These are phyloP conservation scores for Platanthera guangdongensis DNA, from an alignment of 106 monocot genomes.

Conservation along the genomic window DNA sequence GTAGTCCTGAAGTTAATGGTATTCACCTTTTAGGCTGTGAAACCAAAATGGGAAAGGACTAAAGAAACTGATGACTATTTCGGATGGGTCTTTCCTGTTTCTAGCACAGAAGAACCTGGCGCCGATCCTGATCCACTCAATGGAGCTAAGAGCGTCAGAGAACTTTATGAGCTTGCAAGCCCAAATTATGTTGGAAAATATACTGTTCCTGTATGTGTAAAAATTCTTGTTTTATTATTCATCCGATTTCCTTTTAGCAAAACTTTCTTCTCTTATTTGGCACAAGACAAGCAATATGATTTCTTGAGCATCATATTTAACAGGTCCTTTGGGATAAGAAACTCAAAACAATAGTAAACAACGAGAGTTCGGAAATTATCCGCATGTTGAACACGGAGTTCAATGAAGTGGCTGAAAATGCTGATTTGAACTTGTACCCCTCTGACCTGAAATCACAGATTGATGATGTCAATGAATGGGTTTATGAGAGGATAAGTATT, in stretches of 20 bases:
- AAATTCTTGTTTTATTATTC: neutral
- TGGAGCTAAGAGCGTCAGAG: conserved; percentile 74
- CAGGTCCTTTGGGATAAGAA: conserved; percentile 92
- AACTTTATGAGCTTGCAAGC: conserved; percentile 75
- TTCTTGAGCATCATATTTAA: neutral
- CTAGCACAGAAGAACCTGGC: conserved; percentile 55
- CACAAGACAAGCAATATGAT: neutral
- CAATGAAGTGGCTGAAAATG: conserved; percentile 64
- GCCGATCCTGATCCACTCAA: conserved; percentile 68
- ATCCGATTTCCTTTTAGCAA: neutral
- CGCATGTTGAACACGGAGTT: conserved; percentile 81
- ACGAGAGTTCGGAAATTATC: conserved; percentile 78
- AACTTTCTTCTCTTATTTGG: too few species aligned
- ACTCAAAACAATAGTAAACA: conserved; percentile 71
- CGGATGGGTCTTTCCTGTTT: conserved; percentile 85
- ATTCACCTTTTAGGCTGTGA: conserved; percentile 42
- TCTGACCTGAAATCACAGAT: conserved; percentile 37
- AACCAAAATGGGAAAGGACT: conserved; percentile 86
- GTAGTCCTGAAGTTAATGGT: neutral
- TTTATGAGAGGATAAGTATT: conserved; percentile 72
- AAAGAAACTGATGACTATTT: conserved; percentile 76
- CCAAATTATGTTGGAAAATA: conserved; percentile 82
- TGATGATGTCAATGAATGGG: conserved; percentile 73
- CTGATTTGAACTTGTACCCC: conserved; percentile 61
- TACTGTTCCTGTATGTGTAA: conserved; percentile 74